phyloP scores from a whole-genome alignment of 352 stramenopile species.

The Globisporangium iwayamae region DNA sequence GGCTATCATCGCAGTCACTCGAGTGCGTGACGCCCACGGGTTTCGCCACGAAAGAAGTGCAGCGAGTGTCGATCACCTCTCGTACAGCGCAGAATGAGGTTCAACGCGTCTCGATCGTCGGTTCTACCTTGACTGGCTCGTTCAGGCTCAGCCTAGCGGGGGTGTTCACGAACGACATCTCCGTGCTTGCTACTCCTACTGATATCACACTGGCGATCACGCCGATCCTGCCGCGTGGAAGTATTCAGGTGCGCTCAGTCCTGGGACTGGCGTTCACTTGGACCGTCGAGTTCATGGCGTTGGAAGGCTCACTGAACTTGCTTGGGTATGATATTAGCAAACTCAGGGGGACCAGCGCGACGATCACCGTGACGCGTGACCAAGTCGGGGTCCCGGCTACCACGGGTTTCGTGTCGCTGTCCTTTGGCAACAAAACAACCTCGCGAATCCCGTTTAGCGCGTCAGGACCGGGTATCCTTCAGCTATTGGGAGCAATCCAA shows the following conservation, averaged over 20 bases:
- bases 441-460: constrained; percentile 5
- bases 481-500: neutral
- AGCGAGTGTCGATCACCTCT: constrained; percentile 24
- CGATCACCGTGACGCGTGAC: constrained; percentile 4
- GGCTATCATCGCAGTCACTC: constrained; percentile 23
- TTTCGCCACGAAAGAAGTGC: constrained; percentile 6
- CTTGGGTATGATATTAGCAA: constrained; percentile 15
- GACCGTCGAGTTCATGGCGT: constrained; percentile 25
- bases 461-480: neutral
- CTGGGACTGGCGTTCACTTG: constrained; percentile 13
- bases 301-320: constrained; percentile 14
- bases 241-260: constrained; percentile 17
- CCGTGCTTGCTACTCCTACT: constrained; percentile 12
- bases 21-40: constrained; percentile 26
- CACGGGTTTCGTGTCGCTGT: neutral
- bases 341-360: constrained; percentile 13
- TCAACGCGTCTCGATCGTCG: constrained; percentile 31
- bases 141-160: constrained; percentile 27
- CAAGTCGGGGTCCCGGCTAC: constrained; percentile 16
- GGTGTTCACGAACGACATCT: constrained; percentile 17
- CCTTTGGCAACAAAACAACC: neutral
- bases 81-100: constrained; percentile 30
- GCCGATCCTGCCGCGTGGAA: constrained; percentile 14
- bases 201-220: constrained; percentile 26
- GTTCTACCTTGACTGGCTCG: constrained; percentile 19